Percentiles rank a stretch among this genome's conserved stretches.
Conservation (phyloP, 2,329 filamentous ascomycete species). For the Diaporthe citrichinensis region DNA sequence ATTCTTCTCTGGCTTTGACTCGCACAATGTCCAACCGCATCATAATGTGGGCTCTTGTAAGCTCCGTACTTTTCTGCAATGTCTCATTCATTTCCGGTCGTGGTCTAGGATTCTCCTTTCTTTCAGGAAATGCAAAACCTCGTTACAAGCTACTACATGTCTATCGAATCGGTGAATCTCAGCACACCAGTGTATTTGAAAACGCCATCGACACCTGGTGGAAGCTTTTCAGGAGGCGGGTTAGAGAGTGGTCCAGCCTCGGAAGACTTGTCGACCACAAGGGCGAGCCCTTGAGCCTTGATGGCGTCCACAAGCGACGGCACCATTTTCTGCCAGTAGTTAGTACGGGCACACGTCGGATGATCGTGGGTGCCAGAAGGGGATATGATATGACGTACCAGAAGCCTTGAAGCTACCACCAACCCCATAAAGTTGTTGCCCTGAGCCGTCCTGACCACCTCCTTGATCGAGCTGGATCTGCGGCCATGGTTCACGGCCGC, state of each 20-base stretch:
- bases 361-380: slow-evolving; percentile 2
- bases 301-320: slow-evolving; percentile 93
- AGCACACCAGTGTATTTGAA: slow-evolving; percentile 89
- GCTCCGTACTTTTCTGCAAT: not conserved
- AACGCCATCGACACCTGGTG: slow-evolving; percentile 88
- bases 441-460: slow-evolving; percentile 92
- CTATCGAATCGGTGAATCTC: slow-evolving; percentile 93
- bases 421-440: slow-evolving; percentile 99
- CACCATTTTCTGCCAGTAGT: slow-evolving; percentile 82
- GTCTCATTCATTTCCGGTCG: not conserved
- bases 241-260: slow-evolving; percentile 62
- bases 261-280: slow-evolving; percentile 88
- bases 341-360: slow-evolving; percentile 24
- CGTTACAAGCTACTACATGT: slow-evolving; percentile 62
- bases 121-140: not conserved
- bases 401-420: slow-evolving; percentile 87
- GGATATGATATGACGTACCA: slow-evolving; percentile 72
- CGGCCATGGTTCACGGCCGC: slow-evolving; percentile 70
- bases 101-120: too few species aligned
- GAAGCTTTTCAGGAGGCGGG: slow-evolving; percentile 70
- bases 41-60: not conserved
- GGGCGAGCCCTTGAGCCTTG: slow-evolving; percentile 91
- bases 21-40: not conserved
- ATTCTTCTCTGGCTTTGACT: not conserved
- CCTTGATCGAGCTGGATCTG: slow-evolving; percentile 89